Evolutionary conservation across 2,329 filamentous ascomycete genomes (phyloP).

Genomic region (Fusarium sulawesiense): DNA sequence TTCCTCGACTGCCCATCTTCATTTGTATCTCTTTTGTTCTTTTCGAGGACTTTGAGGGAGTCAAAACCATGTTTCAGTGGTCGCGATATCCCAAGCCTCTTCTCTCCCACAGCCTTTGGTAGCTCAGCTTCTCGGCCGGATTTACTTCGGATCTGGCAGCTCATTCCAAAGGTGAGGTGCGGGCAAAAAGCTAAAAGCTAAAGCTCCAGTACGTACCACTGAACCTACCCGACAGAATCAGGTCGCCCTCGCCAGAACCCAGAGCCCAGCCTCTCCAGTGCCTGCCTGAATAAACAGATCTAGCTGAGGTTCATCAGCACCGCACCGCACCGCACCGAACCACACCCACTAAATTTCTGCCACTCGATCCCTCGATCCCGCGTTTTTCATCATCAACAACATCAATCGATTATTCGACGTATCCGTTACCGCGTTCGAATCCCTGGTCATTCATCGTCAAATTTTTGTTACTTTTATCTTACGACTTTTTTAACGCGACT

Average conservation of each 20-base stretch:
- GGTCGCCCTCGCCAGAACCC: slow-evolving; percentile 16
- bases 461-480: slow-evolving; percentile 32
- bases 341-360: slow-evolving; percentile 48
- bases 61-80: slow-evolving; percentile 15
- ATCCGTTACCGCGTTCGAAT: slow-evolving; percentile 41
- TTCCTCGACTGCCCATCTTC: slow-evolving; percentile 12
- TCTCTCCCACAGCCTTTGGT: slow-evolving; percentile 36
- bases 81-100: slow-evolving; percentile 18
- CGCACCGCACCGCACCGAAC: slow-evolving; percentile 42
- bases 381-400: slow-evolving; percentile 45
- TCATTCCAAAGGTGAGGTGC: slow-evolving; percentile 22
- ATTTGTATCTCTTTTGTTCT: background rate
- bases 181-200: slow-evolving; percentile 20
- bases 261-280: slow-evolving; percentile 31
- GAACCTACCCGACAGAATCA: background rate
- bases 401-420: slow-evolving; percentile 40
- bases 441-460: slow-evolving; percentile 30
- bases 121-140: slow-evolving; percentile 39
- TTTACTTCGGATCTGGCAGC: slow-evolving; percentile 42
- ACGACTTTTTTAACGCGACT: slow-evolving; percentile 40
- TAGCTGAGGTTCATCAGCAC: slow-evolving; percentile 38
- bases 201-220: slow-evolving; percentile 32
- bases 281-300: slow-evolving; percentile 40
- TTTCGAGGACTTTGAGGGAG: slow-evolving; percentile 1
- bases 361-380: slow-evolving; percentile 45